Evolutionary conservation across 2,329 filamentous ascomycete genomes (phyloP), one percentile per base, ranked within the genome.

Genomic region (Passalora sequoiae): DNA sequence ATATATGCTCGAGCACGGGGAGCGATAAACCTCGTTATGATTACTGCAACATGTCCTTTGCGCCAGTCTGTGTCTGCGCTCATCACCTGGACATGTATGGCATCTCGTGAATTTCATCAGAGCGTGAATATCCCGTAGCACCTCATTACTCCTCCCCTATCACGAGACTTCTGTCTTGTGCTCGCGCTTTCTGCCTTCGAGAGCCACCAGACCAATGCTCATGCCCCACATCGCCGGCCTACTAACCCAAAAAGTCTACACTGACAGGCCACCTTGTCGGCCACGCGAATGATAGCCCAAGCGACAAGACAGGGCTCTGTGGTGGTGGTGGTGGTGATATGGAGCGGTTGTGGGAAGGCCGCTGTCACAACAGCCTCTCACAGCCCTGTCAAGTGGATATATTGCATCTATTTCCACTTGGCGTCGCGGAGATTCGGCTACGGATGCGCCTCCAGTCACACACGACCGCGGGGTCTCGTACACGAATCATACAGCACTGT

Each of bases 291-390:
- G 8, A n/a, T n/a, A n/a, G 12, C 24, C 12, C 24, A 27, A 27
- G 24, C 33, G 20, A 8, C 30, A 36, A 17, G 16, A 36, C 33
- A 36, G 33, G 20, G 17, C 30, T 19, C 30, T 33, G 30, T 19
- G 8, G 13, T 9, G 17, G n/a, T 24, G 10, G 33, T 36, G 33
- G 16, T 36, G 6, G 19, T 36, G 3, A n/a, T 21, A 8, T 20
- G 20, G 16, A 3, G 31, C 19, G 31, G 31, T n/a, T 21, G 13
- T 21, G 29, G n/a, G 29, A 32, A 32, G 31, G 19, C 31, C 16
- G 31, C 31, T 35, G 31, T 35, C 31, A 19, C 19, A n/a, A n/a
- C n/a, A 24, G 33, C 15, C 33, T 27, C 17, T 36, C n/a, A 17
- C 33, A 13, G 16, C 16, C 15, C 6, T 36, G 33, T n/a, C 33